Conservation (phyloP, 2,329 filamentous ascomycete genomes). For the Aureobasidium uvarum region DNA sequence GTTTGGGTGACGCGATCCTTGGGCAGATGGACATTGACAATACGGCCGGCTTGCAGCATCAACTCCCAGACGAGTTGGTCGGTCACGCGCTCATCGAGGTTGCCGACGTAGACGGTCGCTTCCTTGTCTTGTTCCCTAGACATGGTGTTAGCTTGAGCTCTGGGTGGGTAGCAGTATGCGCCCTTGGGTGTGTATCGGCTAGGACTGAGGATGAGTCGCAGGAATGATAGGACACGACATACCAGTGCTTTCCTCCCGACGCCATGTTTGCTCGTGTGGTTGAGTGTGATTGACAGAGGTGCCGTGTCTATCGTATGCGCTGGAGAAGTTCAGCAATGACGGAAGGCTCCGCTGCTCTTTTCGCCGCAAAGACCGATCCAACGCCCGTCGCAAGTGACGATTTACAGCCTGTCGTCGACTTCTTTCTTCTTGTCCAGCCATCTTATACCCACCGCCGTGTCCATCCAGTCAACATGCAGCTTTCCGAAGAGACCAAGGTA, state of each 20-base stretch:
- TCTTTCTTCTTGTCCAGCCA: background rate
- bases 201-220: background rate
- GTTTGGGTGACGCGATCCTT: slow-evolving; percentile 97
- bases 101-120: slow-evolving; percentile 95
- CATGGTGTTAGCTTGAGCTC: slow-evolving; percentile 12
- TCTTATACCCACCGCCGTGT: background rate
- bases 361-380: slow-evolving; percentile 22
- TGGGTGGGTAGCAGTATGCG: background rate
- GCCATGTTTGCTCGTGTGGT: slow-evolving; percentile 53
- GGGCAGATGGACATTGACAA: slow-evolving; percentile 96
- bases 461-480: slow-evolving; percentile 51
- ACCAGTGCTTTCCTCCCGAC: slow-evolving; percentile 71
- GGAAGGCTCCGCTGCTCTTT: slow-evolving; percentile 10
- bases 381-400: slow-evolving; percentile 13
- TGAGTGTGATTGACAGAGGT: background rate
- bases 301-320: background rate
- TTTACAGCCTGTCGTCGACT: background rate
- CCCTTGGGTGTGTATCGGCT: background rate
- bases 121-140: slow-evolving; percentile 94
- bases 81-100: slow-evolving; percentile 93
- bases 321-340: slow-evolving; percentile 16
- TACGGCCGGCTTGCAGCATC: slow-evolving; percentile 93
- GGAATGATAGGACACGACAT: slow-evolving; percentile 35
- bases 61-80: slow-evolving; percentile 93
- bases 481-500: slow-evolving; percentile 98